Conservation (phyloP, 169 alveolate genomes). For the Babesia sp. region DNA sequence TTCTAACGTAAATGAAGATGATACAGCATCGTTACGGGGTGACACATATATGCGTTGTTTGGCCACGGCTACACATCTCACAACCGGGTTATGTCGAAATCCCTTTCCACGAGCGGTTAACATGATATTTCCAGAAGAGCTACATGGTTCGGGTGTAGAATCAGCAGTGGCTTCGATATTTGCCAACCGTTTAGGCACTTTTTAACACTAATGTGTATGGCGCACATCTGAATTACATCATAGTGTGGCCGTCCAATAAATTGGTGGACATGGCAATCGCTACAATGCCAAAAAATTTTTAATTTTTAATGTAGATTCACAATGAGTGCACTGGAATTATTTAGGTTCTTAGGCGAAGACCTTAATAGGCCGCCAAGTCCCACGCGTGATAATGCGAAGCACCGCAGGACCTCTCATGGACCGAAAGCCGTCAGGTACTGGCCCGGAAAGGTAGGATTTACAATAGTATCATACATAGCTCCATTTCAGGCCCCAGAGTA, state of each 20-base stretch:
- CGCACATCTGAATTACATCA: not conserved
- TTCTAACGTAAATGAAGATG: not conserved
- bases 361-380: constrained; percentile 54
- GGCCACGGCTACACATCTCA: constrained; percentile 56
- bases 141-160: constrained; percentile 33
- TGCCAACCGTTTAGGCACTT: constrained; percentile 32
- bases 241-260: too few relatives aligned
- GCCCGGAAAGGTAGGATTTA: constrained; percentile 66
- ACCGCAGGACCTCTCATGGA: constrained; percentile 32
- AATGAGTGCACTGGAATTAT: constrained; percentile 63
- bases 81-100: constrained; percentile 27
- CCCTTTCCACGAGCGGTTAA: constrained; percentile 34
- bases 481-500: constrained; percentile 39
- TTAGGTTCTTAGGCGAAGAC: constrained; percentile 63
- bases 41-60: constrained; percentile 53
- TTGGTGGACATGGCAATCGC: not conserved
- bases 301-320: not conserved
- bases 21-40: too few relatives aligned
- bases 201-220: too few relatives aligned
- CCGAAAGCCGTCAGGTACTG: constrained; percentile 48
- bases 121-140: constrained; percentile 50
- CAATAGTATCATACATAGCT: not conserved
- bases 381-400: constrained; percentile 46
- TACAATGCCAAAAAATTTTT: too few relatives aligned
- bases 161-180: constrained; percentile 30